Conservation (phyloP, 139 green algal species). For the Desmodesmus armatus region DNA sequence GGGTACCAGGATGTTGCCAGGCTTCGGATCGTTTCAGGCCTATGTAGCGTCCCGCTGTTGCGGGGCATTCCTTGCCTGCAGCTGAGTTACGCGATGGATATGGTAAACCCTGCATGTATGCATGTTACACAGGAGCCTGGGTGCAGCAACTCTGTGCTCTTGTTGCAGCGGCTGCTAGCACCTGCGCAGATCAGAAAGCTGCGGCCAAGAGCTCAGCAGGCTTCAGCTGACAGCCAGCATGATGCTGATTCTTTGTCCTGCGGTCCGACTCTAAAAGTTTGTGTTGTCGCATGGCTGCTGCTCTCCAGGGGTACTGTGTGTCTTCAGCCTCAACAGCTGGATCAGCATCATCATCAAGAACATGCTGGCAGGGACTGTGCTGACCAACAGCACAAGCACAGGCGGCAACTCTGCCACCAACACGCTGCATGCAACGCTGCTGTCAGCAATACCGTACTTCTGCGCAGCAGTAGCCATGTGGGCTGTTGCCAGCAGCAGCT, state of each 20-base stretch:
- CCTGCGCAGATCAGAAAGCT: not conserved
- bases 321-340: conserved; percentile 14
- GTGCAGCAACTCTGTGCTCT: not conserved
- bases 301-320: not conserved
- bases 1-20: too few relatives aligned
- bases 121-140: not conserved
- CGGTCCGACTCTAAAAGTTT: not conserved
- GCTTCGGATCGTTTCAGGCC: not conserved
- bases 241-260: not conserved
- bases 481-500: not conserved
- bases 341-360: conserved; percentile 30
- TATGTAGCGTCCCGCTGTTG: too few relatives aligned
- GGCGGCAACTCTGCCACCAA: not conserved
- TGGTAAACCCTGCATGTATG: too few relatives aligned
- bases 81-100: too few relatives aligned
- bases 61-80: too few relatives aligned
- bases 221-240: too few relatives aligned
- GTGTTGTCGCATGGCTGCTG: not conserved
- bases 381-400: conserved; percentile 1
- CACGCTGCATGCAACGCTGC: conserved; percentile 17
- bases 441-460: conserved; percentile 15
- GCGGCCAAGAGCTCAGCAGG: too few relatives aligned
- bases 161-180: not conserved
- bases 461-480: conserved; percentile 2
- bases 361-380: conserved; percentile 9